Evolutionary conservation across 2,329 filamentous ascomycete genomes (phyloP).

Genomic region (Dothideomycetes sp.): DNA sequence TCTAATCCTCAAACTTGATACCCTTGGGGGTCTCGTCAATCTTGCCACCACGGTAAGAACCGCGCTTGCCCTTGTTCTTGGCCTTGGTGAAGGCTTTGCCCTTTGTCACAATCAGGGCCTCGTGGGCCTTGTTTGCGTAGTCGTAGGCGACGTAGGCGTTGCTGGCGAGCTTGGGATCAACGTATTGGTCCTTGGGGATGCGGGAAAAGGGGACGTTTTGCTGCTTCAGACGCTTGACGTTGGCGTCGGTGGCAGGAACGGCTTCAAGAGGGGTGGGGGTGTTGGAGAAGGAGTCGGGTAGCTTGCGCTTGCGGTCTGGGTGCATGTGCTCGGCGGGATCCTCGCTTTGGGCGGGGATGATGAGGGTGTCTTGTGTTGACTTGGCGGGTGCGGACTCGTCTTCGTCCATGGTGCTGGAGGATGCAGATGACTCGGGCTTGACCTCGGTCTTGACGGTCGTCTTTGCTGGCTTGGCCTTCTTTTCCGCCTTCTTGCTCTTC

Average conservation of each 20-base stretch:
- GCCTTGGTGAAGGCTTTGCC: conserved; percentile 99
- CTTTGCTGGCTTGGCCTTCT: conserved; percentile 13
- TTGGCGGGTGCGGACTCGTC: conserved; percentile 9
- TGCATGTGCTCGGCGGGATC: conserved; percentile 14
- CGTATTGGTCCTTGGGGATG: conserved; percentile 56
- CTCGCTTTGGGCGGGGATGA: conserved; percentile 17
- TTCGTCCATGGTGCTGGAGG: conserved; percentile 20
- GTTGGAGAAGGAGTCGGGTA: conserved; percentile 22
- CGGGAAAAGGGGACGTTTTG: conserved; percentile 64
- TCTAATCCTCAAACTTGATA: conserved; percentile 87
- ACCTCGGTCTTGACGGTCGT: conserved; percentile 1
- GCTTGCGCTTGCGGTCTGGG: conserved; percentile 25
- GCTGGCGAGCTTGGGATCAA: conserved; percentile 59
- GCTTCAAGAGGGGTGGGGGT: conserved; percentile 1
- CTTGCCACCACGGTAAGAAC: conserved; percentile 76
- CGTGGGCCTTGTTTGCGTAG: conserved; percentile 80
- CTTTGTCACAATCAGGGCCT: conserved; percentile 79
- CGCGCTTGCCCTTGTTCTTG: conserved; percentile 76
- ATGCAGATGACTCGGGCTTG: conserved; percentile 36
- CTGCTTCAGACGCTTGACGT: conserved; percentile 33
- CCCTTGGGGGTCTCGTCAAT: conserved; percentile 80
- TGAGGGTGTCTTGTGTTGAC: conserved; percentile 9
- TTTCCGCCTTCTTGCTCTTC: conserved; percentile 21
- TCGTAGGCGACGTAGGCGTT: conserved; percentile 77
- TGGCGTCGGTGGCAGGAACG: conserved; percentile 7